Percentiles rank a stretch among this genome's conserved stretches.
These are phyloP conservation scores for Hippophae tibetana DNA, from an alignment of 306 rosid species.

Conservation along the genomic window DNA sequence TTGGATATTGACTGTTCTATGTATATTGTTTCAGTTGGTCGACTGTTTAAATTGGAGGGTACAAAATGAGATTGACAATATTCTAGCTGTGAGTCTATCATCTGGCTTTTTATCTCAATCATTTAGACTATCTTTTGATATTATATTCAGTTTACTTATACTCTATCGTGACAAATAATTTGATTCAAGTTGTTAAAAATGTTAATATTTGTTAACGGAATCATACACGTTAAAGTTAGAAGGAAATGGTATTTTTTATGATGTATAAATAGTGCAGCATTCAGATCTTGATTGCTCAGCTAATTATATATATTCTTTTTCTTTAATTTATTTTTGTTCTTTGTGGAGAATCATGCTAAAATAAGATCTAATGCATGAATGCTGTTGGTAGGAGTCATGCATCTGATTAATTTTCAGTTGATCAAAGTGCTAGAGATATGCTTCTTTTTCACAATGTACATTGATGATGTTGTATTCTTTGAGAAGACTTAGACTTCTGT, in stretches of 20 bases:
- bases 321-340: background rate
- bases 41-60: conserved; percentile 88
- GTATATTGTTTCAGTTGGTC: conserved; percentile 50
- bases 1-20: conserved; percentile 4
- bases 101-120: background rate
- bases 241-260: no score
- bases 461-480: background rate
- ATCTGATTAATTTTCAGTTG: background rate
- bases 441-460: background rate
- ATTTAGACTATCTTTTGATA: background rate
- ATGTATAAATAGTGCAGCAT: background rate
- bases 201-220: no score
- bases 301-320: background rate
- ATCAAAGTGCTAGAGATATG: background rate
- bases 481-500: conserved; percentile 16
- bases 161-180: background rate
- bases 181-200: background rate
- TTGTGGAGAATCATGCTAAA: background rate
- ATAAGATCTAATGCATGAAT: background rate
- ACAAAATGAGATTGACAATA: conserved; percentile 76
- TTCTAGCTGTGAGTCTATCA: conserved; percentile 51
- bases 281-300: background rate
- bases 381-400: background rate
- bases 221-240: no score
- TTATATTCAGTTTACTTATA: background rate